phyloP scores from a whole-genome alignment of 495 filamentous ascomycete species.

The Penicillium arizonense region DNA sequence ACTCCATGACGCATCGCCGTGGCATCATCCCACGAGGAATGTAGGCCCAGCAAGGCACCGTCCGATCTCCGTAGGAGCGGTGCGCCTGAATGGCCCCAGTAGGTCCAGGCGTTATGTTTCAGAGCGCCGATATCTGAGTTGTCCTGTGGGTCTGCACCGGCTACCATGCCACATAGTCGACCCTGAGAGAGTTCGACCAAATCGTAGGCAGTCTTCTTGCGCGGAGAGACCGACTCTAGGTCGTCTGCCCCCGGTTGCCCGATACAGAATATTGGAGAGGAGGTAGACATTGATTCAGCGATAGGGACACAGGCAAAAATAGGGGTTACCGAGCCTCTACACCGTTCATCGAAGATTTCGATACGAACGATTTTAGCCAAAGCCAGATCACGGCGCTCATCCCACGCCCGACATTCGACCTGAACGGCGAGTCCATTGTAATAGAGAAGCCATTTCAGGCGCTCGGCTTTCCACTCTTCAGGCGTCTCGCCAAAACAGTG shows the following conservation, averaged over 20 bases:
- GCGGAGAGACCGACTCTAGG: slow-evolving; percentile 28
- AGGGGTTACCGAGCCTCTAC: neutral
- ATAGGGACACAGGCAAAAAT: neutral
- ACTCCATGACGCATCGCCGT: slow-evolving; percentile 47
- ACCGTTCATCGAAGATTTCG: slow-evolving; percentile 7
- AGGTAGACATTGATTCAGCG: neutral
- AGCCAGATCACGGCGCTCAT: slow-evolving; percentile 37
- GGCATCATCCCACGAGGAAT: slow-evolving; percentile 47
- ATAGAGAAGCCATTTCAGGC: slow-evolving; percentile 35
- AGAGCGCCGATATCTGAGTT: slow-evolving; percentile 49
- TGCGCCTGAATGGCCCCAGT: slow-evolving; percentile 52
- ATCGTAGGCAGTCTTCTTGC: slow-evolving; percentile 42
- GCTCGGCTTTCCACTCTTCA: slow-evolving; percentile 16
- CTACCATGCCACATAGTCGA: slow-evolving; percentile 27
- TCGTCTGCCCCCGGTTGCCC: slow-evolving; percentile 47
- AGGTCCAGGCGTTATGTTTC: slow-evolving; percentile 54
- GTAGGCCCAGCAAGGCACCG: slow-evolving; percentile 38
- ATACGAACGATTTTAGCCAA: slow-evolving; percentile 33
- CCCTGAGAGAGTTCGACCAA: slow-evolving; percentile 41
- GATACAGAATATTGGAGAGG: slow-evolving; percentile 26
- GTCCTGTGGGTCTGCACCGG: slow-evolving; percentile 36
- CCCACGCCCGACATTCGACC: slow-evolving; percentile 35
- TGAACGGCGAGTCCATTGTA: slow-evolving; percentile 33
- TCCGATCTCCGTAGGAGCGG: slow-evolving; percentile 31
- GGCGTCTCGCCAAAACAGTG: slow-evolving; percentile 38